A percentile compares a stretch with the other conserved stretches of the same genome.
These are phyloP conservation scores for Cylindrodendrum hubeiense DNA, from an alignment of 2,329 filamentous ascomycete genomes.

Conservation along the genomic window DNA sequence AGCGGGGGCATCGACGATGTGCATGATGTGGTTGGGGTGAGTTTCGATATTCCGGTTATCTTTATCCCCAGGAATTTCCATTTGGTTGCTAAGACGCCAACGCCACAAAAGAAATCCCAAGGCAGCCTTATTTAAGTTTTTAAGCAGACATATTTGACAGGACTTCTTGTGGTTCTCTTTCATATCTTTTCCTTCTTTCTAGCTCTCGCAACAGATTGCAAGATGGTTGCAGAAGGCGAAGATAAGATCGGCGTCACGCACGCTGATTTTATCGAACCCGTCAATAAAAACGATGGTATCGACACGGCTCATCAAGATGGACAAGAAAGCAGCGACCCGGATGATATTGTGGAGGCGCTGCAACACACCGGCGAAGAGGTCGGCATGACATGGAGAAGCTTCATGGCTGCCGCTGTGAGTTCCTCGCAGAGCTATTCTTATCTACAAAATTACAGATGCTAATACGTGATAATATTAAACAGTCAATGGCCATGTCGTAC, in stretches of 20 bases:
- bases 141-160: too few relatives aligned
- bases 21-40: neutral
- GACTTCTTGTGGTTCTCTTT: too few relatives aligned
- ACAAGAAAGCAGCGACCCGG: neutral
- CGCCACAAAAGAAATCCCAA: neutral
- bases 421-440: neutral
- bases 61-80: conserved; percentile 13
- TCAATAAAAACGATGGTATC: neutral
- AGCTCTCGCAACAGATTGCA: neutral
- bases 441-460: neutral
- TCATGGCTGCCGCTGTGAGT: conserved; percentile 25
- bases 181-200: neutral
- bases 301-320: neutral
- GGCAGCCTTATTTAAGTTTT: neutral
- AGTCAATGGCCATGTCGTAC: conserved; percentile 25
- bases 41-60: conserved; percentile 5
- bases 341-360: conserved; percentile 19
- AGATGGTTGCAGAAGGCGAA: conserved; percentile 6
- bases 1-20: neutral
- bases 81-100: neutral
- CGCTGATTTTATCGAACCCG: conserved; percentile 8
- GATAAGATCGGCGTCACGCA: conserved; percentile 18
- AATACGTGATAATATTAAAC: neutral
- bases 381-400: conserved; percentile 27
- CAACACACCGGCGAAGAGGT: conserved; percentile 26